phyloP scores from a whole-genome alignment of 1,284 basidiomycete species.

The Tilletia setariae region DNA sequence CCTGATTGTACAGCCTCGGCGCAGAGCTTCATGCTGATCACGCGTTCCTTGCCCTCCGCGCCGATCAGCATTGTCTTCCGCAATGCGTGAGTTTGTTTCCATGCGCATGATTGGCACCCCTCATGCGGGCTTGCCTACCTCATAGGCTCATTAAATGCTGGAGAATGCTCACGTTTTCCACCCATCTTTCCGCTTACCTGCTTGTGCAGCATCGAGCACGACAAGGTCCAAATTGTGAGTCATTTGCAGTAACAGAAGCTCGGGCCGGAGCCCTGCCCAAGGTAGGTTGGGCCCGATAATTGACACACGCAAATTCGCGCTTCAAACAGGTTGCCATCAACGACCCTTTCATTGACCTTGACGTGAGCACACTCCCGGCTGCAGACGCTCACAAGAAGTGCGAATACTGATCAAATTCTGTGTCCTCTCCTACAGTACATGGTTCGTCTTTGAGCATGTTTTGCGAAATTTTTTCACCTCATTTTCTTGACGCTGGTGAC shows the following conservation, averaged over 20 bases:
- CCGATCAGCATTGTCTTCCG: conserved; percentile 85
- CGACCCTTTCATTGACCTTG: conserved; percentile 86
- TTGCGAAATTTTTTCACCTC: neutral
- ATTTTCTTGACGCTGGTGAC: conserved; percentile 3
- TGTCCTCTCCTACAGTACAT: conserved; percentile 33
- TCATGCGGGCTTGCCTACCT: no score
- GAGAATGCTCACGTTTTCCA: conserved; percentile 16
- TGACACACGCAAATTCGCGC: no score
- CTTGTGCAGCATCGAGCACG: conserved; percentile 26
- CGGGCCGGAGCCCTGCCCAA: neutral
- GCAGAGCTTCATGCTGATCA: neutral
- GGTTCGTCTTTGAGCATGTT: conserved; percentile 26
- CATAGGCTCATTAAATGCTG: no score
- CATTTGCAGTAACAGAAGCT: neutral
- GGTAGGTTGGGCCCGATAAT: no score
- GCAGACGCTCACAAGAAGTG: neutral
- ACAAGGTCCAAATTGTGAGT: conserved; percentile 38
- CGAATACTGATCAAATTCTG: neutral
- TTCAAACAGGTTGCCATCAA: conserved; percentile 46
- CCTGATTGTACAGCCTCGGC: neutral
- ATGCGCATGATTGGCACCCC: neutral
- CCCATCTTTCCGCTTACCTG: conserved; percentile 7
- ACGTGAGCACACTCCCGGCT: conserved; percentile 60
- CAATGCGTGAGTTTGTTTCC: conserved; percentile 59
- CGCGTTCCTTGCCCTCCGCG: conserved; percentile 74